These are phyloP conservation scores for Halophytophthora batemanensis DNA, from an alignment of 352 stramenopile genomes.

Conservation along the genomic window DNA sequence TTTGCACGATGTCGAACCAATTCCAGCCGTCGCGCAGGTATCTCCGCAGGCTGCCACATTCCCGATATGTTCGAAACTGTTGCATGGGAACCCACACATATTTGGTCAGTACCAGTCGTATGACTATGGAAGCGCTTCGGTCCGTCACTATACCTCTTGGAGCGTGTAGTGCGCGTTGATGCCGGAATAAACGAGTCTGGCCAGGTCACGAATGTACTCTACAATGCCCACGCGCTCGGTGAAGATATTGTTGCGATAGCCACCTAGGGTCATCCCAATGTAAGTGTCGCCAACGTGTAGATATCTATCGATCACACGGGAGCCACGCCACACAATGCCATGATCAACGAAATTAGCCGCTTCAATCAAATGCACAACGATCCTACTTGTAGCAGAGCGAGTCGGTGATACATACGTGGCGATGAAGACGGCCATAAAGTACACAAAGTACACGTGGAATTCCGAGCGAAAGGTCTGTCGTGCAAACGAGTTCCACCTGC, in stretches of 20 bases:
- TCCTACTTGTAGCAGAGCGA: not conserved
- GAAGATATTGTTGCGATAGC: slow-evolving; percentile 65
- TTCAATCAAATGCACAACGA: not conserved
- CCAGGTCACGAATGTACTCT: slow-evolving; percentile 61
- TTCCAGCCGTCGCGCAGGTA: slow-evolving; percentile 80
- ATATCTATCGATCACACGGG: slow-evolving; percentile 35
- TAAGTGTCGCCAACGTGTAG: slow-evolving; percentile 68
- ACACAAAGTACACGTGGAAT: slow-evolving; percentile 77
- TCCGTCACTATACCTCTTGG: slow-evolving; percentile 43
- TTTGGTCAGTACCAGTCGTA: not conserved
- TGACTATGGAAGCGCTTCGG: not conserved
- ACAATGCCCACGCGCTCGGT: slow-evolving; percentile 24
- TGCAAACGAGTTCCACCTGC: slow-evolving; percentile 76
- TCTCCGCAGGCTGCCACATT: slow-evolving; percentile 45
- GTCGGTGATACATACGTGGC: slow-evolving; percentile 42
- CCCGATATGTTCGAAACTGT: slow-evolving; percentile 38
- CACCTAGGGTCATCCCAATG: slow-evolving; percentile 67
- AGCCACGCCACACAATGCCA: slow-evolving; percentile 1
- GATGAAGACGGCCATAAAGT: slow-evolving; percentile 71
- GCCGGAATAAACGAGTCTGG: slow-evolving; percentile 48
- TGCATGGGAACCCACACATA: not conserved
- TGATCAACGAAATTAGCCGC: not conserved
- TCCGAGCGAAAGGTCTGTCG: slow-evolving; percentile 62
- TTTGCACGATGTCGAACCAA: slow-evolving; percentile 73
- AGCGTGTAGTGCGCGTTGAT: slow-evolving; percentile 73